Percentiles rank a stretch among this genome's conserved stretches.
Conservation (phyloP, 352 stramenopile species). For the Aphanomyces stellatus region DNA sequence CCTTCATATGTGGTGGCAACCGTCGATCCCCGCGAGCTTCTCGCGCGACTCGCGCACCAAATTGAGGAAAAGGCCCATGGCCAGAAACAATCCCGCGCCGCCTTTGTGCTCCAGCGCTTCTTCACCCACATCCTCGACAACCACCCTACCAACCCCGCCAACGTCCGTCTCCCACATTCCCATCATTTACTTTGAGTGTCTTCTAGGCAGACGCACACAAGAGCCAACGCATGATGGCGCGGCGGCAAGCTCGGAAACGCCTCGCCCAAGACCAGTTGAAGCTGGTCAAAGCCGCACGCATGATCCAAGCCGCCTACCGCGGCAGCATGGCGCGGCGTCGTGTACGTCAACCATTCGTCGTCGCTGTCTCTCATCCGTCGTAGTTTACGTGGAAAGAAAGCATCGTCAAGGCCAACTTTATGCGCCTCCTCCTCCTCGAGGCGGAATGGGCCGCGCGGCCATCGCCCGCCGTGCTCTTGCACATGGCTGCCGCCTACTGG, state of each 20-base stretch:
- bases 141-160: neutral
- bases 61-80: neutral
- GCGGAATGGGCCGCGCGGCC: neutral
- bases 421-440: slow-evolving; percentile 11
- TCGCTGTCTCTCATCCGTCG: too few relatives aligned
- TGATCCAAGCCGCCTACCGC: slow-evolving; percentile 12
- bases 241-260: neutral
- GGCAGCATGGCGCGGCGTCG: neutral
- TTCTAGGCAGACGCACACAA: neutral
- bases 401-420: slow-evolving; percentile 5
- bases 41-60: neutral
- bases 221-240: neutral
- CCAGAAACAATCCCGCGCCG: neutral
- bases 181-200: neutral
- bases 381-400: slow-evolving; percentile 13
- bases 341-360: neutral
- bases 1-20: neutral
- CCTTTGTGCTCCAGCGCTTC: slow-evolving; percentile 10
- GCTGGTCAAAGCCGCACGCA: neutral
- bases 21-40: neutral
- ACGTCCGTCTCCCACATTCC: too few relatives aligned
- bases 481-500: slow-evolving; percentile 4
- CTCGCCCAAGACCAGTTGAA: neutral
- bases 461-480: neutral
- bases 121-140: slow-evolving; percentile 1